Percentiles rank a stretch among this genome's conserved stretches.
These are phyloP conservation scores for Didymella lethalis DNA, from an alignment of 2,329 filamentous ascomycete species.

Conservation along the genomic window DNA sequence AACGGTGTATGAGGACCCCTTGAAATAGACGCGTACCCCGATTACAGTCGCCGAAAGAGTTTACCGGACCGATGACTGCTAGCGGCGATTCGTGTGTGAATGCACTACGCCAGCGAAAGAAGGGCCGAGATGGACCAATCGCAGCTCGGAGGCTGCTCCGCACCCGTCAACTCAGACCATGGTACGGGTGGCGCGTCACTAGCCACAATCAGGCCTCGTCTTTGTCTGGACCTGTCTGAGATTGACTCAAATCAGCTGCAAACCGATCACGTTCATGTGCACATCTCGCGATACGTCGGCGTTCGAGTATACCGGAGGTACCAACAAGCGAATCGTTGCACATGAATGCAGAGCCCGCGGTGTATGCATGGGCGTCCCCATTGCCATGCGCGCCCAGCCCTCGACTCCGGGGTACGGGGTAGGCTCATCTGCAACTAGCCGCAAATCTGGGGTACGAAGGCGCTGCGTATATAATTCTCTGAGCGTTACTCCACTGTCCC, in stretches of 20 bases:
- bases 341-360: slow-evolving; percentile 8
- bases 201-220: slow-evolving; percentile 10
- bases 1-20: slow-evolving; percentile 4
- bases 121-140: slow-evolving; percentile 10
- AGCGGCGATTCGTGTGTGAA: slow-evolving; percentile 14
- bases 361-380: slow-evolving; percentile 5
- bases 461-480: slow-evolving; percentile 4
- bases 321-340: background rate
- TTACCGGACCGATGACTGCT: slow-evolving; percentile 5
- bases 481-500: background rate
- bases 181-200: slow-evolving; percentile 8
- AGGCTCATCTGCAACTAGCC: slow-evolving; percentile 12
- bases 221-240: background rate
- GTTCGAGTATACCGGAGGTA: background rate
- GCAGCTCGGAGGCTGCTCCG: slow-evolving; percentile 14
- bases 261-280: slow-evolving; percentile 3
- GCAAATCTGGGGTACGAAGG: slow-evolving; percentile 11
- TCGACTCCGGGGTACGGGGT: slow-evolving; percentile 14
- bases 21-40: background rate
- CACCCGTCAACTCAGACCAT: slow-evolving; percentile 9
- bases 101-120: slow-evolving; percentile 9
- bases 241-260: slow-evolving; percentile 1
- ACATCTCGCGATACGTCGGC: background rate
- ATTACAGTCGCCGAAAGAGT: slow-evolving; percentile 12
- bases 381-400: slow-evolving; percentile 10